phyloP scores from a whole-genome alignment of 306 rosid genomes.

The Gynostemma pentaphyllum region DNA sequence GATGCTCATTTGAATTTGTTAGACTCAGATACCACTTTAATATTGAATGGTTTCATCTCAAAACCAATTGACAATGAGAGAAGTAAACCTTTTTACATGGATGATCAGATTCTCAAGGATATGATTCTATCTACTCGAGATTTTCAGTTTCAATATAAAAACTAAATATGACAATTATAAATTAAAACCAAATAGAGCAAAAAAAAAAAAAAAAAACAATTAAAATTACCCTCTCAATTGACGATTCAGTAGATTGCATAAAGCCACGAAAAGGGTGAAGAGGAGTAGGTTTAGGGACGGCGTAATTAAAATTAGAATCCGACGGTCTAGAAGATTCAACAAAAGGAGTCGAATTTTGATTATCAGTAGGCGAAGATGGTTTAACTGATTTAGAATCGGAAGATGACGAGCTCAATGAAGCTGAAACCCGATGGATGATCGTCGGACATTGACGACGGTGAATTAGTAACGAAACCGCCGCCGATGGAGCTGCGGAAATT shows the following conservation, averaged over 20 bases:
- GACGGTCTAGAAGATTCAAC: constrained; percentile 23
- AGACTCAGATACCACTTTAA: too few relatives aligned
- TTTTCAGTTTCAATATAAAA: background rate
- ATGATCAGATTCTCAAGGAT: too few relatives aligned
- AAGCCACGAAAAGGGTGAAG: constrained; percentile 25
- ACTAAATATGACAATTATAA: background rate
- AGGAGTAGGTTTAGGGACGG: constrained; percentile 24
- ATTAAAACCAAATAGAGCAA: background rate
- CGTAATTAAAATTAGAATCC: constrained; percentile 32
- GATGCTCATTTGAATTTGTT: too few relatives aligned
- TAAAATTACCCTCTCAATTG: constrained; percentile 64
- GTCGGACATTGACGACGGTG: constrained; percentile 9
- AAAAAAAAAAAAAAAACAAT: background rate
- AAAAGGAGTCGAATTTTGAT: constrained; percentile 27
- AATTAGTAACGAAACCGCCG: constrained; percentile 23
- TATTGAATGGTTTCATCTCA: too few relatives aligned
- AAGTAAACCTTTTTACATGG: too few relatives aligned
- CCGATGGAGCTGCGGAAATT: constrained; percentile 20
- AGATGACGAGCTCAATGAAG: constrained; percentile 52
- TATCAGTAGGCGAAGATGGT: constrained; percentile 21
- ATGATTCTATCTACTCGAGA: too few relatives aligned
- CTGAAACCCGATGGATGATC: constrained; percentile 15
- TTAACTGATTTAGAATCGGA: constrained; percentile 37
- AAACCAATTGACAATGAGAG: too few relatives aligned
- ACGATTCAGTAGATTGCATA: constrained; percentile 53